A percentile compares a stretch with the other conserved stretches of the same genome.
Evolutionary conservation across 2,329 filamentous ascomycete species (phyloP).

Genomic region (Massarina eburnea): DNA sequence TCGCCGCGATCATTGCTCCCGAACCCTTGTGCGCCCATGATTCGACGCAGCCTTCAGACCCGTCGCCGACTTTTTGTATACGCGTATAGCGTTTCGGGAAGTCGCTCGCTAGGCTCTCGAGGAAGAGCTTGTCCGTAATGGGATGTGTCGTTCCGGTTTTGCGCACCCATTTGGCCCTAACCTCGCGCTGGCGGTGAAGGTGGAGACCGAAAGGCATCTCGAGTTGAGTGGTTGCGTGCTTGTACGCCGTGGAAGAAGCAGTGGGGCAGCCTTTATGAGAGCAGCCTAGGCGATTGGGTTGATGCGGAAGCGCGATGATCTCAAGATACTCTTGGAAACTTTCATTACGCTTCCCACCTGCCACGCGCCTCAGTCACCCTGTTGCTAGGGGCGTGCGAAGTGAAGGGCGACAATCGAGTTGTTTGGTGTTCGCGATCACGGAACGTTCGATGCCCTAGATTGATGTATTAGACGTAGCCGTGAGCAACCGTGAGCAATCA

Average conservation of each 20-base stretch:
- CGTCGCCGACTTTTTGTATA: background rate
- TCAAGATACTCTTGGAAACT: too few species aligned
- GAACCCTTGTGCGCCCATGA: constrained; percentile 9
- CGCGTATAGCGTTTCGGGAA: constrained; percentile 4
- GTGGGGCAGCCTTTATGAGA: background rate
- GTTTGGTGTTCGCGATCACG: background rate
- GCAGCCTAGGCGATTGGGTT: background rate
- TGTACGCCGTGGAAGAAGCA: background rate
- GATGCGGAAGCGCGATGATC: too few species aligned
- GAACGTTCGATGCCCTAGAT: background rate
- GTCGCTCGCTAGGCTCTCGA: background rate
- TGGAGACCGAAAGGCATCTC: background rate
- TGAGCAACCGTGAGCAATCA: background rate
- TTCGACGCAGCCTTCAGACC: constrained; percentile 15
- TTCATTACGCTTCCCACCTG: background rate
- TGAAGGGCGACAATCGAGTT: background rate
- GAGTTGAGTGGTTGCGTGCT: background rate
- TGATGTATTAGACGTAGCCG: background rate
- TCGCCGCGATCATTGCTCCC: constrained; percentile 12
- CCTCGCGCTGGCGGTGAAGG: background rate
- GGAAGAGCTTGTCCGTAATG: background rate
- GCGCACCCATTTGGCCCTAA: background rate
- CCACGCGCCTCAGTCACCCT: background rate
- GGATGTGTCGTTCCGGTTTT: background rate
- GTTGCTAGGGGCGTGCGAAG: background rate